phyloP scores from a whole-genome alignment of 768 basidiomycete genomes.

The Cubamyces sp. region DNA sequence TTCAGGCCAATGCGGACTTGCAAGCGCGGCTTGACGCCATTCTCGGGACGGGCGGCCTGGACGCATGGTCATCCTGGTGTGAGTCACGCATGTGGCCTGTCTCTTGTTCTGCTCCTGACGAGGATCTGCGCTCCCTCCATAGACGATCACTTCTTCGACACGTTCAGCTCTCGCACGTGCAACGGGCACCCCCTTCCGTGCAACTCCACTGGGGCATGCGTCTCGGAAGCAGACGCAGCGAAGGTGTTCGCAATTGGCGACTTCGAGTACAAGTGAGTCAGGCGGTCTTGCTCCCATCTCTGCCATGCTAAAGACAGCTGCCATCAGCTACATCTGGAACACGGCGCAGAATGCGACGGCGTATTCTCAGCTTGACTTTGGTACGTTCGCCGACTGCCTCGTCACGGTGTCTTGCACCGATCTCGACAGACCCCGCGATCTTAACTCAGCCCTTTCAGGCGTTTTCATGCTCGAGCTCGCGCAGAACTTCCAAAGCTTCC shows the following conservation, averaged over 20 bases:
- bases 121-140: neutral
- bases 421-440: neutral
- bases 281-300: too few species aligned
- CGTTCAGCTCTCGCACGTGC: constrained; percentile 53
- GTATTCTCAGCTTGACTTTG: constrained; percentile 51
- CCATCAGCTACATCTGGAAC: constrained; percentile 58
- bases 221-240: constrained; percentile 43
- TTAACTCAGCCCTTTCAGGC: constrained; percentile 33
- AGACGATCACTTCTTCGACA: constrained; percentile 58
- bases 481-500: constrained; percentile 43
- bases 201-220: constrained; percentile 40
- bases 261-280: constrained; percentile 22
- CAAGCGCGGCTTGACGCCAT: constrained; percentile 39
- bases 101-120: neutral
- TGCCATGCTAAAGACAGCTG: too few species aligned
- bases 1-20: constrained; percentile 35
- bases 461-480: constrained; percentile 51
- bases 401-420: neutral
- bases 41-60: constrained; percentile 45
- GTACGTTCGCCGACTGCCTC: constrained; percentile 27
- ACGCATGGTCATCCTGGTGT: constrained; percentile 55
- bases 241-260: constrained; percentile 43
- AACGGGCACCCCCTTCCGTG: constrained; percentile 50
- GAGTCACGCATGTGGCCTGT: constrained; percentile 20
- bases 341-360: constrained; percentile 46